These are phyloP conservation scores for Zoysia japonica DNA, from an alignment of 176 grass and related monocot species.

Conservation along the genomic window DNA sequence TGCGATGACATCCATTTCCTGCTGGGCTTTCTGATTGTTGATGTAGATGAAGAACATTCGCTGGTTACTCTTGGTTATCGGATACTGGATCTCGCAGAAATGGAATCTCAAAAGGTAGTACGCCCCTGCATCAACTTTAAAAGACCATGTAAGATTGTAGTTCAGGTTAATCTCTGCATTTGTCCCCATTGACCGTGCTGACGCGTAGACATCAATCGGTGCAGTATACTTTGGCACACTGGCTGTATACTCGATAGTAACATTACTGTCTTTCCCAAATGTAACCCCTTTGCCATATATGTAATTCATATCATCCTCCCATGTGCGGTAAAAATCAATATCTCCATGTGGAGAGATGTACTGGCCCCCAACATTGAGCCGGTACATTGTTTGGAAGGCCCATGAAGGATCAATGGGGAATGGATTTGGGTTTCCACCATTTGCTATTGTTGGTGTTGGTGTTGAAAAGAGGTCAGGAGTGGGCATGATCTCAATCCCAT, in stretches of 20 bases:
- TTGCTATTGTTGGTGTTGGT: neutral
- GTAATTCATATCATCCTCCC: constrained; percentile 48
- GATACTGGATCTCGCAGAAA: constrained; percentile 72
- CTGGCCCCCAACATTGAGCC: constrained; percentile 70
- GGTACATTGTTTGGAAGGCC: constrained; percentile 61
- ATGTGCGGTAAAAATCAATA: constrained; percentile 52
- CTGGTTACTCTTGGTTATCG: constrained; percentile 53
- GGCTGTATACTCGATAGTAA: constrained; percentile 40
- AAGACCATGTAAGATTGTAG: constrained; percentile 88
- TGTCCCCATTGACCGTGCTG: constrained; percentile 83
- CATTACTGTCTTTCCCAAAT: constrained; percentile 47
- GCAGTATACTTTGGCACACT: constrained; percentile 51
- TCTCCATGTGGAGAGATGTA: constrained; percentile 33
- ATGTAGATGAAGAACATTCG: constrained; percentile 66
- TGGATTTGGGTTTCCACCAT: neutral
- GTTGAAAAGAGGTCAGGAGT: constrained; percentile 52
- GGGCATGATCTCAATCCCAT: constrained; percentile 71
- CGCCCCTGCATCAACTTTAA: constrained; percentile 59
- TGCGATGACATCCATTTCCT: constrained; percentile 49
- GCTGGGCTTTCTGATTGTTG: constrained; percentile 53
- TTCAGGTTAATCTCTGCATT: constrained; percentile 53
- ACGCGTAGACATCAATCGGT: constrained; percentile 50
- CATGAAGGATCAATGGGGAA: neutral
- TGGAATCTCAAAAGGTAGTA: constrained; percentile 70
- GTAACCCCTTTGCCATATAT: constrained; percentile 43